phyloP scores from a whole-genome alignment of 2,329 filamentous ascomycete genomes.

The Phialophora expanda region DNA sequence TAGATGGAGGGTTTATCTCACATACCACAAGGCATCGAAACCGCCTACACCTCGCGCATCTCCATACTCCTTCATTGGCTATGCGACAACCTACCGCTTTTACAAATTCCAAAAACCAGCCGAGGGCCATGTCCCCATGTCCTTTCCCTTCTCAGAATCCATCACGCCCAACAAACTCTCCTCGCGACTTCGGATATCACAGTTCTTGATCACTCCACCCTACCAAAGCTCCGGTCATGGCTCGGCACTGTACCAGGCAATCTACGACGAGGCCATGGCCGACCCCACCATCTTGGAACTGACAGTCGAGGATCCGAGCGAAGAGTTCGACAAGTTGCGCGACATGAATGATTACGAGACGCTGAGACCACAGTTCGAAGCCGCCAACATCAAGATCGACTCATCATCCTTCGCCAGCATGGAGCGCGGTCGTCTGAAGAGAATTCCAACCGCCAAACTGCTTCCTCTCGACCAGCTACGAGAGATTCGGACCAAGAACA shows the following conservation, averaged over 20 bases:
- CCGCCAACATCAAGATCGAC: slow-evolving; percentile 56
- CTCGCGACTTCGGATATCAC: slow-evolving; percentile 82
- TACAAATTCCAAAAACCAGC: slow-evolving; percentile 60
- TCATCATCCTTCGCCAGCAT: slow-evolving; percentile 43
- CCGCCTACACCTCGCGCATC: slow-evolving; percentile 54
- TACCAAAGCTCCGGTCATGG: slow-evolving; percentile 84
- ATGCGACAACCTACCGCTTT: slow-evolving; percentile 87
- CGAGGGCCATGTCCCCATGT: slow-evolving; percentile 45
- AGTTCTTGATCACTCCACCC: slow-evolving; percentile 88
- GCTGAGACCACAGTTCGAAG: slow-evolving; percentile 58
- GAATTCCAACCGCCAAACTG: slow-evolving; percentile 58
- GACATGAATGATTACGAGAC: slow-evolving; percentile 66
- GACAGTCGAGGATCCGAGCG: slow-evolving; percentile 90
- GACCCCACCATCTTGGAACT: slow-evolving; percentile 76
- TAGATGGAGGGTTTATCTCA: slow-evolving; percentile 89
- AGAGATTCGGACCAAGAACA: slow-evolving; percentile 58
- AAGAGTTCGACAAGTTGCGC: slow-evolving; percentile 68
- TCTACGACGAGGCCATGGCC: slow-evolving; percentile 72
- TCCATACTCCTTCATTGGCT: slow-evolving; percentile 84
- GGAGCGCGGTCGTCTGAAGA: slow-evolving; percentile 45
- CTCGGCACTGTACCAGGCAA: slow-evolving; percentile 76
- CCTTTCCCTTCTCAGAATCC: slow-evolving; percentile 49
- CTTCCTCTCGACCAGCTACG: slow-evolving; percentile 58
- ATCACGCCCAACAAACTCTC: slow-evolving; percentile 66
- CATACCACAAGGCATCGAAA: slow-evolving; percentile 66